Conservation (phyloP, 2,329 filamentous ascomycete species). For the Geosmithia flava region DNA sequence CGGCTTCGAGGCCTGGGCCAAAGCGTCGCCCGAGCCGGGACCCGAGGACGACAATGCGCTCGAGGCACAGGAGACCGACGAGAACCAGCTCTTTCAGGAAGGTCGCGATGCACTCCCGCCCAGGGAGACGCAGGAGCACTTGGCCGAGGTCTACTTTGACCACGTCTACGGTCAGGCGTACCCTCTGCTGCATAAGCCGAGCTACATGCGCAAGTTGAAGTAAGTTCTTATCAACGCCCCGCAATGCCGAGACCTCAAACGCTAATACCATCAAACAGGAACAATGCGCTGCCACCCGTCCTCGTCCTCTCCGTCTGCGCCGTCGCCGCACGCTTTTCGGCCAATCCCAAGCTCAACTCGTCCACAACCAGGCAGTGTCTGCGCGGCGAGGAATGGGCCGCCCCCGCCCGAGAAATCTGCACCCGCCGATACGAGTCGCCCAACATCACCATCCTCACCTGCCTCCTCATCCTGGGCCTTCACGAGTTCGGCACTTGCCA, state of each 20-base stretch:
- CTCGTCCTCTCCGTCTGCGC: constrained; percentile 90
- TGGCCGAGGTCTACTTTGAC: constrained; percentile 92
- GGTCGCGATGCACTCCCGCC: constrained; percentile 73
- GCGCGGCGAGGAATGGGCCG: constrained; percentile 84
- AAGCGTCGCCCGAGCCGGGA: constrained; percentile 27
- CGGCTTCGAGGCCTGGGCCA: constrained; percentile 73
- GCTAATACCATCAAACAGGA: constrained; percentile 10
- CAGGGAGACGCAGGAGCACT: constrained; percentile 81
- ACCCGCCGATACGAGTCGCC: constrained; percentile 83
- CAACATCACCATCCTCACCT: constrained; percentile 90
- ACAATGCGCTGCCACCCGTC: constrained; percentile 66
- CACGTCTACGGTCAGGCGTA: constrained; percentile 93
- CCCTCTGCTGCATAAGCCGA: constrained; percentile 88
- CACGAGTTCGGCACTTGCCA: constrained; percentile 97
- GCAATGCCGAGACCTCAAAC: not conserved
- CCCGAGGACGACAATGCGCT: not conserved
- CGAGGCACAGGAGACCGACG: constrained; percentile 42
- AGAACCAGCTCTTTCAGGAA: constrained; percentile 67
- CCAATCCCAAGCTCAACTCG: constrained; percentile 66
- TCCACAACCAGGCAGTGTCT: constrained; percentile 60
- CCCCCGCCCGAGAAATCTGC: constrained; percentile 75
- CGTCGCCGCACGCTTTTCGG: constrained; percentile 88
- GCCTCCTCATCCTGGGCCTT: constrained; percentile 74
- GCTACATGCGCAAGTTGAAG: constrained; percentile 82
- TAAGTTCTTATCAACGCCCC: constrained; percentile 21